phyloP scores from a whole-genome alignment of 83 land plant species.

The Picea engelmannii region DNA sequence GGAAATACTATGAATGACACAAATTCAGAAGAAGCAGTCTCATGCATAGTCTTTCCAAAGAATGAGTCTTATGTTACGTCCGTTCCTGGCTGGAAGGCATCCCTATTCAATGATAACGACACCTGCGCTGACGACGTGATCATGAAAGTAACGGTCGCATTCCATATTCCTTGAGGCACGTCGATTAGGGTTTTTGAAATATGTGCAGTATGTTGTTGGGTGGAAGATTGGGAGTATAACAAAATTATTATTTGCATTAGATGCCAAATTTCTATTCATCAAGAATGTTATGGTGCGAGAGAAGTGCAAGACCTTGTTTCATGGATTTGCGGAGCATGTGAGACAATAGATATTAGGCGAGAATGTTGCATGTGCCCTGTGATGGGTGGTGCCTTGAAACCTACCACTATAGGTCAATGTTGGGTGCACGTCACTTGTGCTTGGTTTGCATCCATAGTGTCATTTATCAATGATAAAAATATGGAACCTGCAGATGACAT shows the following conservation, averaged over 20 bases:
- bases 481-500: slow-evolving; percentile 99
- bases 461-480: slow-evolving; percentile 69
- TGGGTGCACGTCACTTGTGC: slow-evolving; percentile 99
- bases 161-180: too few species aligned
- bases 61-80: too few species aligned
- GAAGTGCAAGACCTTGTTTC: slow-evolving; percentile 67
- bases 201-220: slow-evolving; percentile 95
- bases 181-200: too few species aligned
- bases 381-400: slow-evolving; percentile 97
- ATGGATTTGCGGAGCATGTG: slow-evolving; percentile 98
- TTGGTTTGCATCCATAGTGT: slow-evolving; percentile 90
- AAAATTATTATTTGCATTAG: slow-evolving; percentile 96
- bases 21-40: too few species aligned
- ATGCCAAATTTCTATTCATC: slow-evolving; percentile 95
- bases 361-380: slow-evolving; percentile 99
- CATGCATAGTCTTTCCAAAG: too few species aligned
- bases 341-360: slow-evolving; percentile 75
- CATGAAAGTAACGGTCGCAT: too few species aligned
- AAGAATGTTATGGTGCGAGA: slow-evolving; percentile 97
- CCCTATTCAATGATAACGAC: too few species aligned
- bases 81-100: too few species aligned
- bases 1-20: too few species aligned
- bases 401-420: slow-evolving; percentile 68
- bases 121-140: too few species aligned
- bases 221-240: slow-evolving; percentile 97